These are phyloP conservation scores for Tetrapisispora nanseiensis DNA, from an alignment of 805 yeast genomes.

Conservation along the genomic window DNA sequence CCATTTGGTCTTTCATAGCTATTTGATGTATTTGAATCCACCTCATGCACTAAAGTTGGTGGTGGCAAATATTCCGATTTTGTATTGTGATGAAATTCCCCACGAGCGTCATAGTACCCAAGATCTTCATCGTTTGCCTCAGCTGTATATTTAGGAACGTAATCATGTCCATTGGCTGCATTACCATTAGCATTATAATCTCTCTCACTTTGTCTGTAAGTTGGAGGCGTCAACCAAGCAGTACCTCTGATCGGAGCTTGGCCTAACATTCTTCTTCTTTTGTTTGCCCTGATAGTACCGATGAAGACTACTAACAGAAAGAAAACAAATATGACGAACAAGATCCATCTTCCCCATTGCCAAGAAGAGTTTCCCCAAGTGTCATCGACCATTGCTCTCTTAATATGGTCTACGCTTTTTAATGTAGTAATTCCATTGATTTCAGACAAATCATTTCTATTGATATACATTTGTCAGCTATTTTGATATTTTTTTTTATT, in stretches of 20 bases:
- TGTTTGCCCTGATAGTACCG: slow-evolving; percentile 7
- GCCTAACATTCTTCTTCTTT: slow-evolving; percentile 17
- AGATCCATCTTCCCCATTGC: slow-evolving; percentile 29
- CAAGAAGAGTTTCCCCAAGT: slow-evolving; percentile 8
- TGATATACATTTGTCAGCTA: slow-evolving; percentile 1
- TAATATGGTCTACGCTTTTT: not conserved
- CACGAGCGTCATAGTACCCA: slow-evolving; percentile 62
- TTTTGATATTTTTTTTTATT: too few relatives aligned
- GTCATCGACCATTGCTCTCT: slow-evolving; percentile 1
- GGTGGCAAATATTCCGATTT: slow-evolving; percentile 18
- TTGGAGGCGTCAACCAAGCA: slow-evolving; percentile 43
- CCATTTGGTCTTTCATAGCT: slow-evolving; percentile 1
- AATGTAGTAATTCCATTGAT: not conserved
- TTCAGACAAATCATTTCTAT: not conserved
- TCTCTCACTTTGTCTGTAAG: slow-evolving; percentile 52
- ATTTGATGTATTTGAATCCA: not conserved
- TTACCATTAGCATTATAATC: slow-evolving; percentile 32
- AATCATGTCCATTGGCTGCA: slow-evolving; percentile 31
- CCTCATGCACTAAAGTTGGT: slow-evolving; percentile 8
- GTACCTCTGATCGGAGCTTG: slow-evolving; percentile 53
- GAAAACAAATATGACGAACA: slow-evolving; percentile 15
- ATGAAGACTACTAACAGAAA: slow-evolving; percentile 6
- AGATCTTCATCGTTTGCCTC: slow-evolving; percentile 58
- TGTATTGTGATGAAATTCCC: slow-evolving; percentile 34
- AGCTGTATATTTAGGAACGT: slow-evolving; percentile 59